Conservation (phyloP, 23 red algal species). For the Gracilaria vermiculophylla region DNA sequence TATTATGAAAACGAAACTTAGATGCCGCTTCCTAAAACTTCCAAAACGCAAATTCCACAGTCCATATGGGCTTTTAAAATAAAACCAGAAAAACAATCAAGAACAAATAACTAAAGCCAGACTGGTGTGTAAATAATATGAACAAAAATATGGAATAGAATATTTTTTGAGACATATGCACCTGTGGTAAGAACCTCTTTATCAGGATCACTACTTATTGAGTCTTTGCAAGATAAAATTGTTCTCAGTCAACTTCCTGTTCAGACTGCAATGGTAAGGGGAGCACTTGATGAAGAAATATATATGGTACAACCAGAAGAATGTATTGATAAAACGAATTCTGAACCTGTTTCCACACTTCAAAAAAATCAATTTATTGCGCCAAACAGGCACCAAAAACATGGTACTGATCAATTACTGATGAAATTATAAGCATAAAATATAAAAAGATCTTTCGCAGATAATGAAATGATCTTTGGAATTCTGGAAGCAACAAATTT, state of each 20-base stretch:
- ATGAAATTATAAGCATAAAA: neutral
- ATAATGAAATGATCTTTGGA: neutral
- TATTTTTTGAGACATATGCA: constrained; percentile 6
- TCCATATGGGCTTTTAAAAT: neutral
- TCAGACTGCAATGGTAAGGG: neutral
- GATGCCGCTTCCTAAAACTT: neutral
- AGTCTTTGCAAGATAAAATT: no score
- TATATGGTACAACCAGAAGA: neutral
- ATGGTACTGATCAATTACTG: neutral
- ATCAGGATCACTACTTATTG: neutral
- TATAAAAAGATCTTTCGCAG: neutral
- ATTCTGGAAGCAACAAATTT: neutral
- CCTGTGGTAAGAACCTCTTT: neutral
- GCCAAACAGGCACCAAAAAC: neutral
- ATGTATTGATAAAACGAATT: neutral
- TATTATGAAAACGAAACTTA: neutral
- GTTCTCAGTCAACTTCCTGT: neutral
- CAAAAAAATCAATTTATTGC: constrained; percentile 3
- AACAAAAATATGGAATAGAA: constrained; percentile 1
- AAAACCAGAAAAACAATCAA: neutral
- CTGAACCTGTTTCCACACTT: neutral
- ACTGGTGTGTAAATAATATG: neutral
- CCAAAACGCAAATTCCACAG: neutral
- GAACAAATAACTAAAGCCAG: constrained; percentile 3
- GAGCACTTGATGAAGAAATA: no score